Conservation (phyloP, 805 yeast species). For the Sungouiozyma intestinalis region DNA sequence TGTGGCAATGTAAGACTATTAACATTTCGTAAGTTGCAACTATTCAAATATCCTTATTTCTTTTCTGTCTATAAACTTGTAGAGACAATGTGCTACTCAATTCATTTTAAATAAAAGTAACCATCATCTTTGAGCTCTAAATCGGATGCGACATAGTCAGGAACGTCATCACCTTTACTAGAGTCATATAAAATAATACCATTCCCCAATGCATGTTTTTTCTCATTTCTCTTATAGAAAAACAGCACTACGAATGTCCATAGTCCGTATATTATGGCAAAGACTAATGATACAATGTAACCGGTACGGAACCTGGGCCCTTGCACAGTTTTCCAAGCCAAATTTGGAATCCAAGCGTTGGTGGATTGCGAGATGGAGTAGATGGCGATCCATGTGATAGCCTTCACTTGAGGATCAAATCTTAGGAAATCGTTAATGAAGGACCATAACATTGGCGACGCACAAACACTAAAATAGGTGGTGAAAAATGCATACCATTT, state of each 20-base stretch:
- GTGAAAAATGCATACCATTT: constrained; percentile 57
- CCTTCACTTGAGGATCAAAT: constrained; percentile 44
- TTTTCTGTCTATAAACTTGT: too few species aligned
- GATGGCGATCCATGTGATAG: constrained; percentile 46
- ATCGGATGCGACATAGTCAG: constrained; percentile 20
- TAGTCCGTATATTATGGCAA: constrained; percentile 35
- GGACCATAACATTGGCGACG: constrained; percentile 51
- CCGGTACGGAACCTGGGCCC: constrained; percentile 49
- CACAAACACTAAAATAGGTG: constrained; percentile 53
- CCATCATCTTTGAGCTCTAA: constrained; percentile 23
- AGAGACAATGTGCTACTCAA: too few species aligned
- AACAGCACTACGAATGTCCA: constrained; percentile 44
- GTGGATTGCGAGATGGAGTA: constrained; percentile 50
- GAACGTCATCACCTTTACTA: constrained; percentile 25
- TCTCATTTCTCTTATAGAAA: constrained; percentile 46
- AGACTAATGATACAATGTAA: constrained; percentile 39
- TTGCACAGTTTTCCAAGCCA: constrained; percentile 46
- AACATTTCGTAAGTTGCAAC: too few species aligned
- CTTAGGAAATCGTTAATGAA: constrained; percentile 49
- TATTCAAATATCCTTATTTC: too few species aligned
- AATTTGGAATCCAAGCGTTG: constrained; percentile 47
- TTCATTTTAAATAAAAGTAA: constrained; percentile 14
- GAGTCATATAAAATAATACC: constrained; percentile 41
- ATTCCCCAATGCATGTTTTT: constrained; percentile 34
- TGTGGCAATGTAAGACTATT: background rate